Conservation (phyloP, 106 monocot genomes). For the Acorus gramineus region DNA sequence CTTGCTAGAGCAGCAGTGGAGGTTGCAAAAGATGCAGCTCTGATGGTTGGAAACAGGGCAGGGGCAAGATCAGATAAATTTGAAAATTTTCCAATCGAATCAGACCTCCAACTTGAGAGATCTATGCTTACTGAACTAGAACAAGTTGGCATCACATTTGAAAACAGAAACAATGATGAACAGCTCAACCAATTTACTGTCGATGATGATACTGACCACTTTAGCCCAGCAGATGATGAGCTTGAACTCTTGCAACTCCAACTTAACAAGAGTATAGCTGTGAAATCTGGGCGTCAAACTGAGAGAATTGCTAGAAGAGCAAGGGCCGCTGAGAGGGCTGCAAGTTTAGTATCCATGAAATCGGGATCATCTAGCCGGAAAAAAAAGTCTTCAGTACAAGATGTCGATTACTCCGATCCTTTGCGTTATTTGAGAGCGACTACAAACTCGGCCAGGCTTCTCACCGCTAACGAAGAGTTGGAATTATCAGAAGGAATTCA, state of each 20-base stretch:
- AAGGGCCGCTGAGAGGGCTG: constrained; percentile 40
- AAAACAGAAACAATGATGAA: constrained; percentile 11
- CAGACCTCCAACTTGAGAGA: constrained; percentile 30
- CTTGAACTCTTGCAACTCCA: constrained; percentile 12
- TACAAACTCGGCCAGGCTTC: constrained; percentile 50
- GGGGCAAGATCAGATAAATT: constrained; percentile 14
- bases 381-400: constrained; percentile 38
- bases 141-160: constrained; percentile 1
- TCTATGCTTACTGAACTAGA: constrained; percentile 29
- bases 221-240: constrained; percentile 8
- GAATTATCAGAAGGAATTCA: constrained; percentile 86
- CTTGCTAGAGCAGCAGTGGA: constrained; percentile 87
- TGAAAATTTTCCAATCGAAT: constrained; percentile 23
- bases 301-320: constrained; percentile 73
- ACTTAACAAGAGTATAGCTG: constrained; percentile 22
- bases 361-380: constrained; percentile 47
- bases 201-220: constrained; percentile 4
- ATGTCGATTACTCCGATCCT: constrained; percentile 68
- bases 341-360: constrained; percentile 22
- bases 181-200: neutral
- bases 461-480: constrained; percentile 71
- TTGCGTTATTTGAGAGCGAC: constrained; percentile 60
- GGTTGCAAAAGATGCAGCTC: constrained; percentile 76
- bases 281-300: constrained; percentile 57
- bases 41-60: constrained; percentile 19